Evolutionary conservation across 2,329 filamentous ascomycete genomes (phyloP).

Genomic region (Curvularia sp.): DNA sequence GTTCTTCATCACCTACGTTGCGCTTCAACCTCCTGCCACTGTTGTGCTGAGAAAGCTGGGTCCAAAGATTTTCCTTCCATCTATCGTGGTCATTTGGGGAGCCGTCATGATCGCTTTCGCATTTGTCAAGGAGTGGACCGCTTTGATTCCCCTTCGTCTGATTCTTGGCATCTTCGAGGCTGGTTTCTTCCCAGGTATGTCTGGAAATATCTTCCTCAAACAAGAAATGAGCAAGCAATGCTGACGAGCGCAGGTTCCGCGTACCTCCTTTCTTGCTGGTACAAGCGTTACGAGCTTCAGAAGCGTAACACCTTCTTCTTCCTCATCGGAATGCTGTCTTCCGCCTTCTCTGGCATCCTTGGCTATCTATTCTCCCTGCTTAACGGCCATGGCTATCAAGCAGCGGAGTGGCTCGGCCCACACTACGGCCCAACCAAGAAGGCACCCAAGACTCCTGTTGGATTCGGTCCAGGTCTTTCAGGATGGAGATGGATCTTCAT

Average conservation of each 20-base stretch:
- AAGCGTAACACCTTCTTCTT: conserved; percentile 66
- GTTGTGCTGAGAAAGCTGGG: conserved; percentile 35
- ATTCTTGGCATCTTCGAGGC: conserved; percentile 38
- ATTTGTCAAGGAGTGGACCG: conserved; percentile 37
- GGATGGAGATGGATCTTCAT: conserved; percentile 44
- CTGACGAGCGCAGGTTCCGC: conserved; percentile 33
- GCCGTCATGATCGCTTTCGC: conserved; percentile 34
- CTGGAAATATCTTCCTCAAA: too few species aligned
- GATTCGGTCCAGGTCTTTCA: conserved; percentile 42
- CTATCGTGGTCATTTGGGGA: conserved; percentile 35
- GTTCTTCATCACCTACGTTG: conserved; percentile 40
- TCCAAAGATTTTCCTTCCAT: conserved; percentile 30
- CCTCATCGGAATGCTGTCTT: conserved; percentile 36
- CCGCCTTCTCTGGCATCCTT: conserved; percentile 37
- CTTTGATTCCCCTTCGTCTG: conserved; percentile 32
- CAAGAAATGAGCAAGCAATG: neutral
- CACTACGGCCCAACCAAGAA: conserved; percentile 45
- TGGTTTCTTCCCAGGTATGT: conserved; percentile 38
- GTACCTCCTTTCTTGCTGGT: conserved; percentile 67
- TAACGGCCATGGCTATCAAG: conserved; percentile 55
- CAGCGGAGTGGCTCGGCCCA: conserved; percentile 33
- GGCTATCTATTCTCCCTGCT: conserved; percentile 54
- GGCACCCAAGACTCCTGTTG: conserved; percentile 29
- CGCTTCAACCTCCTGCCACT: conserved; percentile 34
- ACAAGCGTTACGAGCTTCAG: conserved; percentile 63